phyloP scores from a whole-genome alignment of 192 early-diverging fungal species.

The Umbelopsis sp. region DNA sequence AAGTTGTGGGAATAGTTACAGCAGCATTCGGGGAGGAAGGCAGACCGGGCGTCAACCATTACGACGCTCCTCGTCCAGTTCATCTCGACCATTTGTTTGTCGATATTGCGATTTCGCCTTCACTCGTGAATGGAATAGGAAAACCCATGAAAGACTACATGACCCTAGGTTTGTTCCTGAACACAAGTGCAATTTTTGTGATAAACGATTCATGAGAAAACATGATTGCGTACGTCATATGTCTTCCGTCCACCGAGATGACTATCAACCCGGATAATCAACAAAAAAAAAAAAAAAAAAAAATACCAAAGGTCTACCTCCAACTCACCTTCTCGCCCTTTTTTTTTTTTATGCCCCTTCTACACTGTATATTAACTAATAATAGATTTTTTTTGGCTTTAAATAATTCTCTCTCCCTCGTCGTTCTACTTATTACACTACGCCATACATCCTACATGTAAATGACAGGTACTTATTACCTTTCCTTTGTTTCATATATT shows the following conservation, averaged over 20 bases:
- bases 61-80: background rate
- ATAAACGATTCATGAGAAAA: conserved; percentile 7
- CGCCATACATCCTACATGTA: too few relatives aligned
- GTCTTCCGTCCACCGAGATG: conserved; percentile 3
- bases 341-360: background rate
- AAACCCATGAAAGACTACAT: conserved; percentile 10
- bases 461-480: too few relatives aligned
- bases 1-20: too few relatives aligned
- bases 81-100: conserved; percentile 4
- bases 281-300: background rate
- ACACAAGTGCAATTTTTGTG: background rate
- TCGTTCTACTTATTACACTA: background rate
- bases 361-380: background rate
- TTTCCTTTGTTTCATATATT: too few relatives aligned
- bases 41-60: background rate
- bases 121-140: conserved; percentile 3
- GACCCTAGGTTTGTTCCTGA: conserved; percentile 1
- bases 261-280: background rate
- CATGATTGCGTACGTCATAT: conserved; percentile 13
- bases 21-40: background rate
- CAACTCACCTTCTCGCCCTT: background rate
- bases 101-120: conserved; percentile 7
- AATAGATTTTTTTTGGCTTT: background rate
- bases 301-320: too few relatives aligned
- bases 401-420: background rate